Evolutionary conservation across 352 stramenopile species (phyloP).

Genomic region (Aphanomyces euteiches): DNA sequence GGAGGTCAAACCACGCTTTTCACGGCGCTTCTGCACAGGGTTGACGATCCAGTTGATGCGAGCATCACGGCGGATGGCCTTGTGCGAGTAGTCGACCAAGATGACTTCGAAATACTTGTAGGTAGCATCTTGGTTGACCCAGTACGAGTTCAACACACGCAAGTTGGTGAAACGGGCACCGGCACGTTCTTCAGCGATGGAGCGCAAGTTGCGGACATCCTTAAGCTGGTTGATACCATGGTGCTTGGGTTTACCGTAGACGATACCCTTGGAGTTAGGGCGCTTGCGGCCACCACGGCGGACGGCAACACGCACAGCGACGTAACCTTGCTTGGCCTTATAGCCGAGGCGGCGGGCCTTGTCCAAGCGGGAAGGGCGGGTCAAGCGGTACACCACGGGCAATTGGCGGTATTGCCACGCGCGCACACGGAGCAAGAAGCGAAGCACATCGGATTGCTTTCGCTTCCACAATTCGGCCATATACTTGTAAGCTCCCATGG

Average conservation of each 20-base stretch:
- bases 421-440: slow-evolving; percentile 98
- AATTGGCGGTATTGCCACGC: slow-evolving; percentile 98
- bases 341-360: slow-evolving; percentile 99
- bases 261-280: slow-evolving; percentile 99
- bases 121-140: slow-evolving; percentile 99
- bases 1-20: slow-evolving; percentile 98
- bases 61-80: slow-evolving; percentile 97
- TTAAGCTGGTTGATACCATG: slow-evolving; percentile 99
- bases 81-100: slow-evolving; percentile 97
- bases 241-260: slow-evolving; percentile 99
- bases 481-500: slow-evolving; percentile 99
- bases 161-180: slow-evolving; percentile 98
- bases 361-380: slow-evolving; percentile 94
- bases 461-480: slow-evolving; percentile 99
- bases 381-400: slow-evolving; percentile 94
- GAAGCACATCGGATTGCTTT: slow-evolving; percentile 99
- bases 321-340: slow-evolving; percentile 99
- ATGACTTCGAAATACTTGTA: slow-evolving; percentile 99
- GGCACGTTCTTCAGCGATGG: slow-evolving; percentile 97
- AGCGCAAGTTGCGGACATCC: slow-evolving; percentile 97
- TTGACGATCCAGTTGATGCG: slow-evolving; percentile 99
- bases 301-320: slow-evolving; percentile 96
- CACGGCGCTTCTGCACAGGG: slow-evolving; percentile 98
- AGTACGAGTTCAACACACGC: slow-evolving; percentile 99
- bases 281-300: slow-evolving; percentile 98